A percentile compares a stretch with the other conserved stretches of the same genome.
Conservation (phyloP, 1,139 yeast species). For the Debaryomycetaceae sp. region DNA sequence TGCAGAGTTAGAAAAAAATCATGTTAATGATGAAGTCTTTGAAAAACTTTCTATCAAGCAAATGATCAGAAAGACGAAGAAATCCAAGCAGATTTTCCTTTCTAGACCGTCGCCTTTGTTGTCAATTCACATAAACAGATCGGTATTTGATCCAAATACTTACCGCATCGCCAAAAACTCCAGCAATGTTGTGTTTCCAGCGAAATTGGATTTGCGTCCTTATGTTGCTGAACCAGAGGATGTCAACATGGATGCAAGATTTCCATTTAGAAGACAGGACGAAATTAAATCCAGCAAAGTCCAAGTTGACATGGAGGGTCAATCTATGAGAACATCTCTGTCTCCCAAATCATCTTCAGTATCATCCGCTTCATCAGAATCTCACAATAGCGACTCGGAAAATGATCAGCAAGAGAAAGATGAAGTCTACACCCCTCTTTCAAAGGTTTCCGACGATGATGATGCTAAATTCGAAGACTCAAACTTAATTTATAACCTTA, state of each 20-base stretch:
- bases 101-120: constrained; percentile 83
- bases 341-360: constrained; percentile 1
- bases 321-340: constrained; percentile 5
- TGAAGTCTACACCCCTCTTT: constrained; percentile 1
- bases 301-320: constrained; percentile 7
- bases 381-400: constrained; percentile 12
- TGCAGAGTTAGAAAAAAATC: constrained; percentile 56
- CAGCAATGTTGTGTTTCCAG: constrained; percentile 75
- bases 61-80: constrained; percentile 71
- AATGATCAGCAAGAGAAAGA: constrained; percentile 6
- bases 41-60: constrained; percentile 70
- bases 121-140: constrained; percentile 83
- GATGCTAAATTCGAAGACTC: background rate
- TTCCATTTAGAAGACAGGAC: constrained; percentile 65
- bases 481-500: constrained; percentile 62
- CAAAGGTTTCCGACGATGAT: constrained; percentile 4
- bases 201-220: constrained; percentile 59
- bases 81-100: constrained; percentile 77
- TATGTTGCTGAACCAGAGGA: constrained; percentile 70
- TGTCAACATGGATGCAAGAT: constrained; percentile 76
- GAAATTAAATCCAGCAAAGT: constrained; percentile 10
- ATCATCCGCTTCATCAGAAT: background rate
- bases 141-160: constrained; percentile 86
- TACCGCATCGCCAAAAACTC: constrained; percentile 81
- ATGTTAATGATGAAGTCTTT: constrained; percentile 77